Evolutionary conservation across 2,329 filamentous ascomycete species (phyloP).

Genomic region (Curvularia verruculosa): DNA sequence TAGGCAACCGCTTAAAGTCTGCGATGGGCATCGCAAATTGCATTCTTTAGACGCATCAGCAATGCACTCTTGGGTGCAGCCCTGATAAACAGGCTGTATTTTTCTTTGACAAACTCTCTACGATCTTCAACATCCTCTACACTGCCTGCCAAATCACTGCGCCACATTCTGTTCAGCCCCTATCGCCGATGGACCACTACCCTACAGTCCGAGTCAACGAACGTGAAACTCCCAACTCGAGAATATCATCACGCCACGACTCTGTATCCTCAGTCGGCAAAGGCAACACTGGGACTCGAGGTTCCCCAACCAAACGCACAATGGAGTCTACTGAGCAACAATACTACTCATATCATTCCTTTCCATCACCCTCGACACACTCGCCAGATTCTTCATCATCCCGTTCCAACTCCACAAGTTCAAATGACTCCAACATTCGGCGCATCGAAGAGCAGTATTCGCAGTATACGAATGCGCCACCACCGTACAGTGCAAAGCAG

Average conservation of each 20-base stretch:
- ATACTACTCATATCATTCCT: constrained; percentile 18
- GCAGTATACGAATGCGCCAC: constrained; percentile 30
- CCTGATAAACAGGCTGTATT: background rate
- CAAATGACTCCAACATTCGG: constrained; percentile 10
- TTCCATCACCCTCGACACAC: constrained; percentile 18
- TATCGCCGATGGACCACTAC: constrained; percentile 32
- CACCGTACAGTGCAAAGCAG: constrained; percentile 29
- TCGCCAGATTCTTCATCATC: constrained; percentile 7
- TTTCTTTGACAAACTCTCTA: background rate
- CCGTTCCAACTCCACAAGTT: constrained; percentile 13
- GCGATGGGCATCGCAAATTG: constrained; percentile 4
- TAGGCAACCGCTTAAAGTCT: constrained; percentile 12
- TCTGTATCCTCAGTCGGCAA: constrained; percentile 27
- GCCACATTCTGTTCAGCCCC: background rate
- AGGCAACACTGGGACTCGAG: background rate
- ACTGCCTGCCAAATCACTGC: background rate
- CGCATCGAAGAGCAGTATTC: constrained; percentile 26
- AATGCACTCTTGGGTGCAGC: background rate
- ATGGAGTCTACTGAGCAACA: background rate
- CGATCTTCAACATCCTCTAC: background rate
- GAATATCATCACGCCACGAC: constrained; percentile 21
- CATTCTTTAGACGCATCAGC: background rate
- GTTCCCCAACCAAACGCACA: background rate
- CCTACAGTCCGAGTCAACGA: constrained; percentile 30
- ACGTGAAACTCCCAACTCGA: constrained; percentile 24